Base-by-base conservation (phyloP, 2,329 filamentous ascomycete genomes). In the Fusarium brevicatenulatum region DNA sequence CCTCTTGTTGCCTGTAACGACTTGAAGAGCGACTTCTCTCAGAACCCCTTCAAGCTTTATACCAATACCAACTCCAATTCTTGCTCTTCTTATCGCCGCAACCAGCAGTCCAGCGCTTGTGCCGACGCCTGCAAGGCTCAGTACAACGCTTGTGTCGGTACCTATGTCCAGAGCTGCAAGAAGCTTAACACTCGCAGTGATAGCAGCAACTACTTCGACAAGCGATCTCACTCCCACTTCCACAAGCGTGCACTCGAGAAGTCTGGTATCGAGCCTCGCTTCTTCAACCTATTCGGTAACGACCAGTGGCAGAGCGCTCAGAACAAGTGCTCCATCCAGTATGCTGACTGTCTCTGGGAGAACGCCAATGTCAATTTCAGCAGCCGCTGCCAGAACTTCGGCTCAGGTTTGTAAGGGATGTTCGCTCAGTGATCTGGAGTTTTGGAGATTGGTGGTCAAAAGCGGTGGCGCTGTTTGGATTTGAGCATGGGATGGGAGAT, bases 1-100 rank as follows among this genome's bases (percentile, higher is more conserved):
- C 88, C 87, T 50, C 79, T 87, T 62, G 83, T 89, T 37, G 85
- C 84, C 30, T 90, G 88, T 83, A 90, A 89, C 79, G 87, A 89
- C 72, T 72, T 85, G 44, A 77, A 81, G 66, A 63, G 68, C 12
- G 85, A 88, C 69, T 86, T 82, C 72, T 70, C 73, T 34, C 73
- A 73, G 59, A 84, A 85, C 71, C 82, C 83, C 23, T 88, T 87
- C 81, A 89, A 89, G 82, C 80, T 86, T 43, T 89, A 89, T 82
- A 85, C 77, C 18, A 78, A 84, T 56, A 72, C 80, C 49, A 80
- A 87, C 72, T 83, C 81, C 68, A 70, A 64, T 61, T 80, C 82
- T 28, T 89, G 86, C 81, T 80, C 80, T 23, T 81, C 82, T 25
- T 90, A 87, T 78, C 64, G 77, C 18, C 82, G 84, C 67, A 64